A percentile compares a stretch with the other conserved stretches of the same genome.
Conservation (phyloP, 495 filamentous ascomycete genomes). For the Daldinia bambusicola region DNA sequence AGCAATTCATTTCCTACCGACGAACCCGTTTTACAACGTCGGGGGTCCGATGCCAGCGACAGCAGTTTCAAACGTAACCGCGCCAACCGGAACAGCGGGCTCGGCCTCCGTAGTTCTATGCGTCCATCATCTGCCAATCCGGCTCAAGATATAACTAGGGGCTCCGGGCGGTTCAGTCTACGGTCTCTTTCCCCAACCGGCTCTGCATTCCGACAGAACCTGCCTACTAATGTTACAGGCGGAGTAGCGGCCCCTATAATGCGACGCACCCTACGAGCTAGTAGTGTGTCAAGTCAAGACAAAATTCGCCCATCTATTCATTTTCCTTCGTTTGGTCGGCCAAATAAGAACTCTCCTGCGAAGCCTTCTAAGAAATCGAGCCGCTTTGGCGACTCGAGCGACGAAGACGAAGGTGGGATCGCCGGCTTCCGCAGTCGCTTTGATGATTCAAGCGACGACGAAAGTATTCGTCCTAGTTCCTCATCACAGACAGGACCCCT, state of each 20-base stretch:
- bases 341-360: conserved; percentile 25
- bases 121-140: conserved; percentile 46
- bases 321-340: conserved; percentile 44
- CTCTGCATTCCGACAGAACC: conserved; percentile 44
- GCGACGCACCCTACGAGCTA: conserved; percentile 41
- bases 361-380: conserved; percentile 46
- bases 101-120: conserved; percentile 57
- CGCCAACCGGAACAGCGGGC: conserved; percentile 29
- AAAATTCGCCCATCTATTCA: conserved; percentile 42
- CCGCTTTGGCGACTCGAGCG: conserved; percentile 77
- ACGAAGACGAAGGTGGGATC: conserved; percentile 67
- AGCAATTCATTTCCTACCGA: conserved; percentile 30
- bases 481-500: conserved; percentile 26
- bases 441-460: conserved; percentile 84
- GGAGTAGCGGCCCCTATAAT: conserved; percentile 25
- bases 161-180: conserved; percentile 53
- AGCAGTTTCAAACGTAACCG: conserved; percentile 61
- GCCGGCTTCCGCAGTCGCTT: conserved; percentile 74
- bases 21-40: conserved; percentile 47
- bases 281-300: conserved; percentile 40
- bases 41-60: conserved; percentile 58
- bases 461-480: conserved; percentile 49
- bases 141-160: conserved; percentile 25
- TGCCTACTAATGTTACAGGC: conserved; percentile 22
- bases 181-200: conserved; percentile 52